Percentiles rank a stretch among this genome's conserved stretches.
These are phyloP conservation scores for Parsonsia alboflavescens DNA, from an alignment of 257 asterid genomes.

Conservation along the genomic window DNA sequence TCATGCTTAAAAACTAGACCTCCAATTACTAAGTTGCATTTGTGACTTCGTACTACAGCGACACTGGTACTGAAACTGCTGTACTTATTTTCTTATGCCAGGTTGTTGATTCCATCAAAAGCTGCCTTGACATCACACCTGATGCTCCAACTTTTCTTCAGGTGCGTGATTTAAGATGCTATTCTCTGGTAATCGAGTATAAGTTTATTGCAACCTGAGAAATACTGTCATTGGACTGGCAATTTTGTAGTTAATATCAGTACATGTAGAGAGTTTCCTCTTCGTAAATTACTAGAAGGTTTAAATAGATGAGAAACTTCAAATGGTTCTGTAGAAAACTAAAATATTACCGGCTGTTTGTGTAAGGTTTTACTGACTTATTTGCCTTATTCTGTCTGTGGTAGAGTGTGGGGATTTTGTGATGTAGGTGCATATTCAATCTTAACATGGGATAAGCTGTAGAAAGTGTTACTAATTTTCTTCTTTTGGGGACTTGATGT, in stretches of 20 bases:
- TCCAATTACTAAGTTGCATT: background rate
- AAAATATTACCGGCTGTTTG: background rate
- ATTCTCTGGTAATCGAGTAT: background rate
- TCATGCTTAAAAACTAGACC: background rate
- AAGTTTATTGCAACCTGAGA: background rate
- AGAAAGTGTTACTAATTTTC: background rate
- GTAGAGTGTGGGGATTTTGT: background rate
- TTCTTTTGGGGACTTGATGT: background rate
- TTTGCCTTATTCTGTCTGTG: background rate
- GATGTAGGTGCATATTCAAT: background rate
- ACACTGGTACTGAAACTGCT: background rate
- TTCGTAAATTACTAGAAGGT: background rate
- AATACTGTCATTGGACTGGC: no score
- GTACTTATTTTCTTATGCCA: slow-evolving; percentile 19
- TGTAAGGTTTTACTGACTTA: background rate
- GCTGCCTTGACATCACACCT: slow-evolving; percentile 40
- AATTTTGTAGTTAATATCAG: no score
- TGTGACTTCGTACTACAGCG: background rate
- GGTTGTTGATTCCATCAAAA: slow-evolving; percentile 47
- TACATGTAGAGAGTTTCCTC: no score
- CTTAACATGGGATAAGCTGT: background rate
- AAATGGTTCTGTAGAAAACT: background rate
- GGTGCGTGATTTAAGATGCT: slow-evolving; percentile 10
- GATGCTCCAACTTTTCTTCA: slow-evolving; percentile 41
- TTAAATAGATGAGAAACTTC: background rate